phyloP scores from a whole-genome alignment of 1,139 yeast genomes.

The Suhomyces bokatorum region DNA sequence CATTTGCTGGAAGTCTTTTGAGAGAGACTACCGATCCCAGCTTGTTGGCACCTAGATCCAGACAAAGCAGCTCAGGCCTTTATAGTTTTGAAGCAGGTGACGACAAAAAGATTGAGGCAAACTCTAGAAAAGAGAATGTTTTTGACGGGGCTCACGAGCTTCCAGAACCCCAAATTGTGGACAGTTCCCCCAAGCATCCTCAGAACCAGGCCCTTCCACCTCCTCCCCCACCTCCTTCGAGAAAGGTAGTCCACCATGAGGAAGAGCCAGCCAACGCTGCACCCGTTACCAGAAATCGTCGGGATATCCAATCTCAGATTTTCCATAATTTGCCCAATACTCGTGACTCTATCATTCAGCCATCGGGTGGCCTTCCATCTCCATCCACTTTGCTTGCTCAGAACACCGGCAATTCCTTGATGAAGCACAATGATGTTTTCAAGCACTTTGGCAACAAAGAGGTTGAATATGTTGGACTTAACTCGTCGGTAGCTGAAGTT shows the following conservation, averaged over 20 bases:
- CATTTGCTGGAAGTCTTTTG: slow-evolving; percentile 6
- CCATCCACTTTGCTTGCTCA: slow-evolving; percentile 23
- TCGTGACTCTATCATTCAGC: slow-evolving; percentile 35
- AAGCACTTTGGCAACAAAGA: slow-evolving; percentile 43
- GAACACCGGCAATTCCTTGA: slow-evolving; percentile 27
- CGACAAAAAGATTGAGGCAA: slow-evolving; percentile 32
- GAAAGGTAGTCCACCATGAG: slow-evolving; percentile 48
- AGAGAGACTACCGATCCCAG: slow-evolving; percentile 6
- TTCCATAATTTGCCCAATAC: slow-evolving; percentile 53
- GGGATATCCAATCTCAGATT: slow-evolving; percentile 53
- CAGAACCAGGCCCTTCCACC: slow-evolving; percentile 19
- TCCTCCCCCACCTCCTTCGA: slow-evolving; percentile 76
- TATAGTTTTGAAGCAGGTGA: slow-evolving; percentile 49
- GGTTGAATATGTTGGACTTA: slow-evolving; percentile 57
- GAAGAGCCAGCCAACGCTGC: slow-evolving; percentile 9
- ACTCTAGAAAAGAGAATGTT: slow-evolving; percentile 23
- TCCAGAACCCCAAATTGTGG: slow-evolving; percentile 21
- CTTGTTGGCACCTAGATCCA: slow-evolving; percentile 11
- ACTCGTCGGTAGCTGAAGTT: slow-evolving; percentile 80
- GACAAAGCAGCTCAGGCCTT: slow-evolving; percentile 27
- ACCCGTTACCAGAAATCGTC: slow-evolving; percentile 26
- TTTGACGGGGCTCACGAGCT: slow-evolving; percentile 7
- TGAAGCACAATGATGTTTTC: slow-evolving; percentile 32
- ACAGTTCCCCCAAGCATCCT: slow-evolving; percentile 5
- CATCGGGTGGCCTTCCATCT: slow-evolving; percentile 15